phyloP scores from a whole-genome alignment of 75 land plant genomes.

The Cunninghamia lanceolata region DNA sequence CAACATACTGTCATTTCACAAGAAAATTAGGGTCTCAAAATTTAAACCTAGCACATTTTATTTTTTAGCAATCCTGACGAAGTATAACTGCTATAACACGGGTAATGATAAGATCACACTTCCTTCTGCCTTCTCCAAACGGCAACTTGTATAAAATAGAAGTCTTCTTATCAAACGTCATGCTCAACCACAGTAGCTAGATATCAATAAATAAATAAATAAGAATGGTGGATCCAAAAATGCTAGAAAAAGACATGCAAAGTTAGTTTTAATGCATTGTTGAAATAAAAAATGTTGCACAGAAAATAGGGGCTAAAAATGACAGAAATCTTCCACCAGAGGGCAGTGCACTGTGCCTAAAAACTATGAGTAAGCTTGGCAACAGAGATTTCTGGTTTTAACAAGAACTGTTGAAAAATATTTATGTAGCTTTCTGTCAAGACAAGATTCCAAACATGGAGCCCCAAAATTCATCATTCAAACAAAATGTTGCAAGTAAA shows the following conservation, averaged over 20 bases:
- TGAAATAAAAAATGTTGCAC: neutral
- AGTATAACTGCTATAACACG: neutral
- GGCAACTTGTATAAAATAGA: neutral
- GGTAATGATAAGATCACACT: neutral
- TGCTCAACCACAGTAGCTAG: neutral
- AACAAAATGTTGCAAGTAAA: neutral
- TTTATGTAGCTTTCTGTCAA: neutral
- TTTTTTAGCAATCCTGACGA: neutral
- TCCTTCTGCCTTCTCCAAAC: neutral
- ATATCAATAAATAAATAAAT: neutral
- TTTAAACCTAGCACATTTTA: neutral
- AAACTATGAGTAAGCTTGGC: neutral
- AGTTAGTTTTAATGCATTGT: neutral
- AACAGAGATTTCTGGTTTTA: neutral
- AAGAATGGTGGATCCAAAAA: neutral
- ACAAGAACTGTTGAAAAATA: neutral
- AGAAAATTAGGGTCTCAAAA: neutral
- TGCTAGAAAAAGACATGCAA: neutral
- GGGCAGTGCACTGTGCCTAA: neutral
- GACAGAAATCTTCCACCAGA: neutral
- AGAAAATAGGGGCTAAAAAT: neutral
- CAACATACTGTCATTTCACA: neutral
- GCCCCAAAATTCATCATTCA: neutral
- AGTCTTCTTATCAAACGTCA: neutral
- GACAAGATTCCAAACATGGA: neutral